phyloP scores from a whole-genome alignment of 176 grass and related monocot species.

The Hordeum vulgare region MorexV3_pseudomolecules_assembly NC_058518.1:512951129-512951628 shows the following conservation, averaged over 20 bases:
- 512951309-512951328: neutral
- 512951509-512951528: neutral
- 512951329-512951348: conserved; percentile 23
- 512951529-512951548: conserved; percentile 25
- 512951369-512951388: neutral
- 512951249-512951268: neutral
- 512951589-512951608: conserved; percentile 51
- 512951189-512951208: neutral
- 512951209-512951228: neutral
- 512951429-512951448: conserved; percentile 1
- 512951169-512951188: no score
- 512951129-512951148: no score
- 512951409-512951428: conserved; percentile 12
- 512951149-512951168: no score
- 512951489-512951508: neutral
- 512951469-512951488: neutral
- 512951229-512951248: neutral
- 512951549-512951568: conserved; percentile 34
- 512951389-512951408: neutral
- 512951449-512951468: neutral
- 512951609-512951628: conserved; percentile 12
- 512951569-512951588: conserved; percentile 35
- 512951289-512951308: neutral
- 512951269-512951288: neutral
- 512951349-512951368: neutral